These are phyloP conservation scores for Pseudevernia furfuracea DNA, from an alignment of 495 filamentous ascomycete species.

Conservation along the genomic window DNA sequence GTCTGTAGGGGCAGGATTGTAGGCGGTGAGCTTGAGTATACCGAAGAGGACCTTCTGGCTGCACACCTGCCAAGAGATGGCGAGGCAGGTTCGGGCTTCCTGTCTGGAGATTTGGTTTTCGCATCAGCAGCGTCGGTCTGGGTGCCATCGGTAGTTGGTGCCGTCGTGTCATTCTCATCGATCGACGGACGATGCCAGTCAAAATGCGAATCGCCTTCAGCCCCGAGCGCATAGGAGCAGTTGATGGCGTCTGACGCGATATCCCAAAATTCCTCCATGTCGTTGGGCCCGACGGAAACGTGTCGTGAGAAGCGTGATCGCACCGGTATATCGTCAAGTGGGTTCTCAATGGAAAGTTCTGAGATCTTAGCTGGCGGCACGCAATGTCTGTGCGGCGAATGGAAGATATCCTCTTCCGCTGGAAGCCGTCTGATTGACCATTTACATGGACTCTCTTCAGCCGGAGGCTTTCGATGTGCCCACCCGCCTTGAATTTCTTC, in stretches of 20 bases:
- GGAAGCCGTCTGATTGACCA: not conserved
- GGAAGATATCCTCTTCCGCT: not conserved
- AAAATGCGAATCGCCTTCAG: constrained; percentile 84
- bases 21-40: constrained; percentile 23
- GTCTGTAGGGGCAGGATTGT: constrained; percentile 21
- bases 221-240: constrained; percentile 85
- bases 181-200: constrained; percentile 61
- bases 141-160: not conserved
- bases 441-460: not conserved
- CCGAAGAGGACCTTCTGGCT: constrained; percentile 20
- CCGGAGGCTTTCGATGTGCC: not conserved
- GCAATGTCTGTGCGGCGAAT: constrained; percentile 32
- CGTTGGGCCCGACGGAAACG: constrained; percentile 4
- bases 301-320: constrained; percentile 9
- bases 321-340: constrained; percentile 13
- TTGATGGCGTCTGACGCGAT: constrained; percentile 64
- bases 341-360: constrained; percentile 31
- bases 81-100: not conserved
- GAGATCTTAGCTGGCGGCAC: constrained; percentile 35
- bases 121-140: not conserved
- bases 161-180: constrained; percentile 16
- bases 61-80: not conserved
- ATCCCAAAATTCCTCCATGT: constrained; percentile 56
- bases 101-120: not conserved
- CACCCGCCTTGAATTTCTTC: not conserved